Evolutionary conservation across 352 stramenopile genomes (phyloP).

Genomic region (Pythium plurisporium): DNA sequence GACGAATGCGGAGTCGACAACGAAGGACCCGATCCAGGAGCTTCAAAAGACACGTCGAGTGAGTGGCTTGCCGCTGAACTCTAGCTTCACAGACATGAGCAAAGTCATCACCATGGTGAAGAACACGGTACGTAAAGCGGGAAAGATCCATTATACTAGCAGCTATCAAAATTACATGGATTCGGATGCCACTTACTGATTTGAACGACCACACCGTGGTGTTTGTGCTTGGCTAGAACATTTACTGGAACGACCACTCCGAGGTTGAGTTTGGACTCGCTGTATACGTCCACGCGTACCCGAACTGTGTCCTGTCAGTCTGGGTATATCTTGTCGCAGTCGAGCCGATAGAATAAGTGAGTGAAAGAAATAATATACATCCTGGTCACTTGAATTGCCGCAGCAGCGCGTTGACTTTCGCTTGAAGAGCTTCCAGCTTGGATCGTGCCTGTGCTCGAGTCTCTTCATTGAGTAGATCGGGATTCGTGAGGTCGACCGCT

Average conservation of each 20-base stretch:
- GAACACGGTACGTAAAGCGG: slow-evolving; percentile 53
- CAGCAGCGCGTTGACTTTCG: slow-evolving; percentile 61
- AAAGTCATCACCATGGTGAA: slow-evolving; percentile 79
- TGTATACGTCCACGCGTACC: slow-evolving; percentile 82
- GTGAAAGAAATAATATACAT: slow-evolving; percentile 11
- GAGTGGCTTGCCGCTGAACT: slow-evolving; percentile 80
- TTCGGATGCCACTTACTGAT: slow-evolving; percentile 12
- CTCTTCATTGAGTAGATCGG: slow-evolving; percentile 53
- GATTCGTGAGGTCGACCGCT: slow-evolving; percentile 57
- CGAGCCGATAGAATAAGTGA: slow-evolving; percentile 24
- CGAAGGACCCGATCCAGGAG: slow-evolving; percentile 16
- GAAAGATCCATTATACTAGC: neutral
- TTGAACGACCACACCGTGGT: neutral
- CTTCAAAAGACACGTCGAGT: slow-evolving; percentile 40
- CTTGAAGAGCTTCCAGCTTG: slow-evolving; percentile 65
- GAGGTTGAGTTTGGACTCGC: slow-evolving; percentile 90
- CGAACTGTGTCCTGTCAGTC: slow-evolving; percentile 86
- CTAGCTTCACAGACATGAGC: slow-evolving; percentile 85
- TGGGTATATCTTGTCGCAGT: slow-evolving; percentile 91
- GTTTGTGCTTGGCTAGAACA: slow-evolving; percentile 43
- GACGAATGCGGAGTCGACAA: neutral
- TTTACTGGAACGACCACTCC: slow-evolving; percentile 82
- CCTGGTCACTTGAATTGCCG: slow-evolving; percentile 43
- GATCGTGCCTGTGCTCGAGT: slow-evolving; percentile 49
- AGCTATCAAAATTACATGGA: slow-evolving; percentile 4